Percentiles rank a stretch among this genome's conserved stretches.
Conservation (phyloP, 306 rosid species). For the Gleditsia sinensis region DNA sequence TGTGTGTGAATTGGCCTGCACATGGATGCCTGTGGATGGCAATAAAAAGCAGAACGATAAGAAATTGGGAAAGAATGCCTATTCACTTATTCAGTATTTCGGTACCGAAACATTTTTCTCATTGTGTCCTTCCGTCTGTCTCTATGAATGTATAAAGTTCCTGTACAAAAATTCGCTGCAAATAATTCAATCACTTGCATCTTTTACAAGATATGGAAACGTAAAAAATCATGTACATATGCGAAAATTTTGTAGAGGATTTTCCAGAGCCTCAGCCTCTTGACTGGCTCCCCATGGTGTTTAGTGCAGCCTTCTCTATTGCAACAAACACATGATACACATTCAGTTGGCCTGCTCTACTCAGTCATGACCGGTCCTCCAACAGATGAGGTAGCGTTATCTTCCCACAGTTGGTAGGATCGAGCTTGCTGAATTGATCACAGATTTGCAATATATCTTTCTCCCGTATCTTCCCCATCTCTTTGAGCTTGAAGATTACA, state of each 20-base stretch:
- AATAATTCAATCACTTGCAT: slow-evolving; percentile 3
- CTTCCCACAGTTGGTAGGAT: slow-evolving; percentile 72
- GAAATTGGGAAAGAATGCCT: not conserved
- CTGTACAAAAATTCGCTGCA: slow-evolving; percentile 35
- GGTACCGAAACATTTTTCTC: not conserved
- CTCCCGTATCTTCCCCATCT: slow-evolving; percentile 83
- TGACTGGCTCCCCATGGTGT: not conserved
- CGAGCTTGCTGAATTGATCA: slow-evolving; percentile 70
- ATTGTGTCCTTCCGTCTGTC: not conserved
- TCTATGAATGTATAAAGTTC: not conserved
- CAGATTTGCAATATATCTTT: slow-evolving; percentile 68
- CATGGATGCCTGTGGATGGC: not conserved
- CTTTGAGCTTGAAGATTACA: slow-evolving; percentile 80
- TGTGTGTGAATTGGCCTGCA: not conserved
- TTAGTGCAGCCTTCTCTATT: not conserved
- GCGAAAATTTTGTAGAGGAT: slow-evolving; percentile 20
- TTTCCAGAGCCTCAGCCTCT: not conserved
- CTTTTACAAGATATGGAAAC: slow-evolving; percentile 14
- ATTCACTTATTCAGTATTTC: no score
- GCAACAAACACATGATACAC: slow-evolving; percentile 2
- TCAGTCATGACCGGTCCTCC: slow-evolving; percentile 39
- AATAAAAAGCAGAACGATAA: not conserved
- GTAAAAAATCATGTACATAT: slow-evolving; percentile 17
- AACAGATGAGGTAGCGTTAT: slow-evolving; percentile 72
- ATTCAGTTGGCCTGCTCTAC: not conserved